Percentiles rank a stretch among this genome's conserved stretches.
Evolutionary conservation across 345 rosid genomes (phyloP).

Genomic region (Sonneratia alba): DNA sequence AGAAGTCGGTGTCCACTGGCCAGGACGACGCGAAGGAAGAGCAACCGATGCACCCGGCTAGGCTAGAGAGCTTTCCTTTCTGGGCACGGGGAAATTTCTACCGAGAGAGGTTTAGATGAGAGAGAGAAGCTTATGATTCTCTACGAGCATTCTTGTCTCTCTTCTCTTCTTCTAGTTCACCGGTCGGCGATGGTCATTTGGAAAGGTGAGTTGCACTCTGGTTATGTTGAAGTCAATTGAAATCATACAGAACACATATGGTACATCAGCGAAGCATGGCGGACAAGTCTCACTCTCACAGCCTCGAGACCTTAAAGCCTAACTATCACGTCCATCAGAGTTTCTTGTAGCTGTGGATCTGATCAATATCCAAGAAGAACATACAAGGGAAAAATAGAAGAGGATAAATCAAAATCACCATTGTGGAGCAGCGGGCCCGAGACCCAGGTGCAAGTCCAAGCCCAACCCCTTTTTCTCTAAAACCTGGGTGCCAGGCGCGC

Average conservation of each 20-base stretch:
- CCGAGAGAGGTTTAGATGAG: too few relatives aligned
- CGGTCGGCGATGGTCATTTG: too few relatives aligned
- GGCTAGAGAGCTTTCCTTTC: too few relatives aligned
- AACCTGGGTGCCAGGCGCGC: slow-evolving; percentile 14
- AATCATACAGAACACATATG: neutral
- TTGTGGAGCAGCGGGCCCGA: slow-evolving; percentile 46
- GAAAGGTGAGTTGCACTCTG: too few relatives aligned
- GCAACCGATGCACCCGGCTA: too few relatives aligned
- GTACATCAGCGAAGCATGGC: neutral
- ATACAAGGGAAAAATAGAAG: too few relatives aligned
- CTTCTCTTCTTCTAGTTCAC: too few relatives aligned
- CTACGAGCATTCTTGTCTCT: too few relatives aligned
- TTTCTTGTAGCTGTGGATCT: neutral
- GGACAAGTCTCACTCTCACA: neutral
- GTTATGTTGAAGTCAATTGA: neutral
- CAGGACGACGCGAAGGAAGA: too few relatives aligned
- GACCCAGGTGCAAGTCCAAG: slow-evolving; percentile 70
- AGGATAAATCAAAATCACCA: slow-evolving; percentile 4
- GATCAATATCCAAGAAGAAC: neutral
- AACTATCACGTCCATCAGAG: neutral
- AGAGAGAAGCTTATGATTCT: too few relatives aligned
- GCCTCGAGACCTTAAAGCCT: neutral
- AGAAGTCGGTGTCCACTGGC: too few relatives aligned
- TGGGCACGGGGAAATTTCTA: too few relatives aligned
- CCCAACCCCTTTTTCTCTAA: slow-evolving; percentile 41